Base-by-base conservation (phyloP, 805 yeast genomes). In the Kodamaea sagamina region DNA sequence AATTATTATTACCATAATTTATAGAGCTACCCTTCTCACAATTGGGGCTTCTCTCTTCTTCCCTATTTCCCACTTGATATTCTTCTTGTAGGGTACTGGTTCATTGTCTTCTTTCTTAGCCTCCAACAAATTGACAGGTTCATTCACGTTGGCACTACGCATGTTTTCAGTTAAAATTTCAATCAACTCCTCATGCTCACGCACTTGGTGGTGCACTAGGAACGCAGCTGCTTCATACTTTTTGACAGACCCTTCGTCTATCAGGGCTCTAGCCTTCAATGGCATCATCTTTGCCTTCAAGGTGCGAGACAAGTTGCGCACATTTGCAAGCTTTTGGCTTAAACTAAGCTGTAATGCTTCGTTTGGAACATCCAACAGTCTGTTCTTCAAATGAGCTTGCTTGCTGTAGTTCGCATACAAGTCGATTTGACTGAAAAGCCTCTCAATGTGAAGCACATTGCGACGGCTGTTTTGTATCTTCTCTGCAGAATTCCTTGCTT, bases 291-390 rank as follows among this genome's bases (percentile, higher is more conserved):
- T 51, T 17, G 51, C 42, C 22, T 57, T 41, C 7, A 65, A 45
- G 25, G 61, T 50, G 11, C 57, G 57, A 28, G 59, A 61, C 8
- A 59, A 51, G 9, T 41, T 28, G 41, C 55, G 50, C 25, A 67
- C 56, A 1, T 45, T 45, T 2, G 48, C 46, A 12, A 64, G 47
- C 44, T 67, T 68, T 27, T 47, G 47, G 13, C 72, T 52, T 16
- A 71, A 44, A 0, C 43, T 48, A 5, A 24, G 51, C 49, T 59
- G 61, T 36, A 67, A 43, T 8, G 48, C 40, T 18, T 58, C 62
- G 21, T 58, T 62, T 6, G 54, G 55, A 12, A 60, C 53, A 39
- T 68, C 73, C 21, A 71, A 54, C 18, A 67, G 67, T 16, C 63
- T 48, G 24, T 51, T 54, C 37, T 46, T 53, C 25, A 50, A 34